Conservation (phyloP, 805 yeast species). For the Candida boleticola region DNA sequence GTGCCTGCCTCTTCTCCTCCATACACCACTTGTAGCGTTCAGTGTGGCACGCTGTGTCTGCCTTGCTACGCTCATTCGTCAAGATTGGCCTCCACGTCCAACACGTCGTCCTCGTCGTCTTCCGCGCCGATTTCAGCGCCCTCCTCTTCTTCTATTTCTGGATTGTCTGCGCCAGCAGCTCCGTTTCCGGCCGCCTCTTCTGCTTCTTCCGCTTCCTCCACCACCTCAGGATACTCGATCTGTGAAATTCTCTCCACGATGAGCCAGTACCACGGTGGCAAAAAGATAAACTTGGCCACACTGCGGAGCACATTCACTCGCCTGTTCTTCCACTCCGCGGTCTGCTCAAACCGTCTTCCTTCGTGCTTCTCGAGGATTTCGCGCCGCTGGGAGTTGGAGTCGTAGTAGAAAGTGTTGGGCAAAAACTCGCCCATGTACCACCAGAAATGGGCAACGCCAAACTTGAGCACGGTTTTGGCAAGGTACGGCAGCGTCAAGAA, state of each 20-base stretch:
- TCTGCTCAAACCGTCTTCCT: slow-evolving; percentile 8
- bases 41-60: too few relatives aligned
- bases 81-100: not conserved
- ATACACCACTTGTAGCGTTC: too few relatives aligned
- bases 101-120: not conserved
- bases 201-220: not conserved
- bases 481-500: slow-evolving; percentile 8
- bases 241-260: not conserved
- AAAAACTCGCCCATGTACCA: slow-evolving; percentile 25
- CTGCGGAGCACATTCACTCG: slow-evolving; percentile 4
- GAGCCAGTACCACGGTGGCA: slow-evolving; percentile 38
- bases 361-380: slow-evolving; percentile 11
- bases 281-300: slow-evolving; percentile 9
- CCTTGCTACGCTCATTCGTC: too few relatives aligned
- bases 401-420: slow-evolving; percentile 14
- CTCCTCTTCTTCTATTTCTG: not conserved
- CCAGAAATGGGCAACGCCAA: slow-evolving; percentile 24
- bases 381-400: slow-evolving; percentile 14
- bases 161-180: not conserved
- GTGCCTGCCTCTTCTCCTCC: too few relatives aligned
- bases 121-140: not conserved
- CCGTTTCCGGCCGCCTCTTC: not conserved
- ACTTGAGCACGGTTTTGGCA: slow-evolving; percentile 10
- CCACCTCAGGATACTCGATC: not conserved
- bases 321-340: slow-evolving; percentile 13